A percentile compares a stretch with the other conserved stretches of the same genome.
phyloP scores from a whole-genome alignment of 1,284 basidiomycete species.

The Tilletia walkeri region DNA sequence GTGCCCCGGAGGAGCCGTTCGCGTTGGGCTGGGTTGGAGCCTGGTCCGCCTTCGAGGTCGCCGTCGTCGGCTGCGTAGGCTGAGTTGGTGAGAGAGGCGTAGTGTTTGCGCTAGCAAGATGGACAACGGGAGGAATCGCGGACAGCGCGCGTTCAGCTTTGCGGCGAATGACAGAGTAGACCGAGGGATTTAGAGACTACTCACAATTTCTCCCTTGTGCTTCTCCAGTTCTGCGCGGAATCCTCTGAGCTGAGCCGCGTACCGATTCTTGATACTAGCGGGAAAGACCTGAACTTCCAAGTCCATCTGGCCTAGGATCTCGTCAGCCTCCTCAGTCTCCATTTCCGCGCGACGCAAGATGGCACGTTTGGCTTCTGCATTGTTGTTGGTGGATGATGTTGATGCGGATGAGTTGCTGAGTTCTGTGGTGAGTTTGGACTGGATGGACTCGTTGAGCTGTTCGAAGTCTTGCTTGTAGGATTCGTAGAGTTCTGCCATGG shows the following conservation, averaged over 20 bases:
- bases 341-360: constrained; percentile 81
- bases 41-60: constrained; percentile 25
- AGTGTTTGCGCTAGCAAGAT: background rate
- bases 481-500: constrained; percentile 54
- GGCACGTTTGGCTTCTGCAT: constrained; percentile 73
- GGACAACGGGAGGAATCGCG: background rate
- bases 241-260: constrained; percentile 37
- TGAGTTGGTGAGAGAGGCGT: background rate
- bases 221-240: constrained; percentile 41
- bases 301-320: constrained; percentile 95
- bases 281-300: constrained; percentile 97
- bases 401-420: constrained; percentile 10
- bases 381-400: constrained; percentile 27
- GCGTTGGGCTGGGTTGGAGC: constrained; percentile 55
- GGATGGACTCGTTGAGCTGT: constrained; percentile 42
- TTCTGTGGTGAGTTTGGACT: constrained; percentile 31
- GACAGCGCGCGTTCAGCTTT: background rate
- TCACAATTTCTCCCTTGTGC: constrained; percentile 35
- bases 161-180: background rate
- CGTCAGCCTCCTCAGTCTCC: constrained; percentile 96
- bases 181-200: background rate
- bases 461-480: constrained; percentile 51
- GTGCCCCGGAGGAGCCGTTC: constrained; percentile 55
- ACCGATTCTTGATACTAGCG: constrained; percentile 58
- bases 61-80: constrained; percentile 23